Evolutionary conservation across 768 basidiomycete genomes (phyloP).

Genomic region (Boletus patriciae): DNA sequence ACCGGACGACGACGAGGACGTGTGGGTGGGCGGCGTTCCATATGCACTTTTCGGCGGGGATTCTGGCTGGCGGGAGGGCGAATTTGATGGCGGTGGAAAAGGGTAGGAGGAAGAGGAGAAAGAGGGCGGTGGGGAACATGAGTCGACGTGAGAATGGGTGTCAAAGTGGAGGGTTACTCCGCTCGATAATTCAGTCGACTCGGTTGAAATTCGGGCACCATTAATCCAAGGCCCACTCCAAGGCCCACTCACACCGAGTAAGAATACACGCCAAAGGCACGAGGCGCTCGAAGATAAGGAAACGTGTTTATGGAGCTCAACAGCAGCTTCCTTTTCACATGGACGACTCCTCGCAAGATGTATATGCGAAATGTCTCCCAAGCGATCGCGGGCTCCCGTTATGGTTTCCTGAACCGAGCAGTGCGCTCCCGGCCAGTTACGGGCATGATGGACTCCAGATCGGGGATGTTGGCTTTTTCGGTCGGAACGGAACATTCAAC

Average conservation of each 20-base stretch:
- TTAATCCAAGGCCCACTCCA: too few relatives aligned
- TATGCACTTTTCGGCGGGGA: conserved; percentile 82
- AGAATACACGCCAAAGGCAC: too few relatives aligned
- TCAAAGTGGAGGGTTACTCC: neutral
- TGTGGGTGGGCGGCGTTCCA: conserved; percentile 91
- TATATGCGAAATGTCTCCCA: neutral
- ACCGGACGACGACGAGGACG: conserved; percentile 85
- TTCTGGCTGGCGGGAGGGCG: conserved; percentile 63
- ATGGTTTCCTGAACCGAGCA: conserved; percentile 30
- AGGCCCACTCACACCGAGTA: too few relatives aligned
- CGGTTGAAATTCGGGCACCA: too few relatives aligned
- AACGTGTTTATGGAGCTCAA: too few relatives aligned
- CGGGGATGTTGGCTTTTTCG: conserved; percentile 36
- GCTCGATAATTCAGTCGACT: neutral
- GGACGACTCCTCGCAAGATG: neutral
- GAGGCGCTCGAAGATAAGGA: too few relatives aligned
- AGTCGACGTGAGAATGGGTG: too few relatives aligned
- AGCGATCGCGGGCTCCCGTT: conserved; percentile 30
- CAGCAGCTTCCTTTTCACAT: too few relatives aligned
- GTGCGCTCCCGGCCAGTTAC: conserved; percentile 23
- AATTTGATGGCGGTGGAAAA: conserved; percentile 77
- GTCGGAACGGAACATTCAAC: conserved; percentile 24
- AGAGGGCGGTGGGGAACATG: neutral
- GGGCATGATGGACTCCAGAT: conserved; percentile 29
- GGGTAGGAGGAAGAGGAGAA: conserved; percentile 26